Conservation (phyloP, 75 land plant species). For the Pinus taeda region DNA sequence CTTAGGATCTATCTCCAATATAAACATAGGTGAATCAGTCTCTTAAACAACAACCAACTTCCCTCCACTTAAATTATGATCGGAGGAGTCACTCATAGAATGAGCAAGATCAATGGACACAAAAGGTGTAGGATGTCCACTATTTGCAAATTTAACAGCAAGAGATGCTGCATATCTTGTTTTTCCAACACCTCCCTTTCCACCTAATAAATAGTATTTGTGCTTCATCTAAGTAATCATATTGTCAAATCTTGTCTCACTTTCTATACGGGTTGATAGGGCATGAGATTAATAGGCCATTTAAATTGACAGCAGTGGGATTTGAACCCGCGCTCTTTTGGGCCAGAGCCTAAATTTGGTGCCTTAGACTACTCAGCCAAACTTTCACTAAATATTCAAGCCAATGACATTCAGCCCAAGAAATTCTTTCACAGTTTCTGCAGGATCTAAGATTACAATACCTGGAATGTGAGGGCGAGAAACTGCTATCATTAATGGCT, state of each 20-base stretch:
- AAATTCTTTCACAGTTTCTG: no score
- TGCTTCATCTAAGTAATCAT: constrained; percentile 60
- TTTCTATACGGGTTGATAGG: constrained; percentile 64
- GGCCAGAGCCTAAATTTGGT: constrained; percentile 99
- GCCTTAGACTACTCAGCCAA: constrained; percentile 62
- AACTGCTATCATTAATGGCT: no score
- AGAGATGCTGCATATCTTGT: constrained; percentile 94
- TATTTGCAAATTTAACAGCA: constrained; percentile 89
- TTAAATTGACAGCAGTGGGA: constrained; percentile 88
- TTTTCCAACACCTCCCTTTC: constrained; percentile 95
- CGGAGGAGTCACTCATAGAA: constrained; percentile 93
- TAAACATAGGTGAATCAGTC: constrained; percentile 70
- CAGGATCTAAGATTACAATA: no score
- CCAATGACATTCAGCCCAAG: no score
- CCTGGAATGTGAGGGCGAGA: no score
- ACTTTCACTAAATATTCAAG: no score
- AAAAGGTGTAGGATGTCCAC: constrained; percentile 86
- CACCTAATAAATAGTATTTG: constrained; percentile 85
- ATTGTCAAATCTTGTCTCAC: constrained; percentile 56
- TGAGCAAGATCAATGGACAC: constrained; percentile 96
- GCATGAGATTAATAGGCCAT: no score
- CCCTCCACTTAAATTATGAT: constrained; percentile 91
- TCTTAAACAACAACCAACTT: constrained; percentile 76
- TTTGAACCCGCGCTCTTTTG: constrained; percentile 99
- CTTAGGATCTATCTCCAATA: constrained; percentile 91